Evolutionary conservation across 2,329 filamentous ascomycete genomes (phyloP), one percentile per base, ranked within the genome.

Genomic region (Dactylellina parvicollis): DNA sequence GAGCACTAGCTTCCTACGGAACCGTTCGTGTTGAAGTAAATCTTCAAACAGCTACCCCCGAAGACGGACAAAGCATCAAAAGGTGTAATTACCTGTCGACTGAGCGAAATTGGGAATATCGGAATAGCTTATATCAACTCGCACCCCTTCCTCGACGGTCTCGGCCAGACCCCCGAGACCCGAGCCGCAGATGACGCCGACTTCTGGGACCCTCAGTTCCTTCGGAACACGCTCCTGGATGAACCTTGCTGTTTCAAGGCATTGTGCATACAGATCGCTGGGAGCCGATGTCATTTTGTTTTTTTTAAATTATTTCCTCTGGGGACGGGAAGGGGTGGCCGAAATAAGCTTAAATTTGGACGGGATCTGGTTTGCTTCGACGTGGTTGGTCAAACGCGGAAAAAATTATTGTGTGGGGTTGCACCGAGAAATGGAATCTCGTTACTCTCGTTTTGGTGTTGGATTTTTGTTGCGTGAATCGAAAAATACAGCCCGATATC

Each of bases 111-210:
- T 83, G 8, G 87, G 87, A 76, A 89, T 87, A 47, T 84, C 82
- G 38, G 81, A 81, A 78, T 89, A 89, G 14, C 84, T 82, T 77
- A 86, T 84, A 77, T 86, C 85, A 62, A 84, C 81, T 64, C 82
- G 83, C 5, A 82, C 82, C 26, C 82, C 81, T 18, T 81, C 77
- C 56, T 86, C 81, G 47, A 89, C 83, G 2, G 85, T 86, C 65
- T 85, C 82, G 67, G 84, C 86, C 34, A 90, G 83, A 1, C 86
- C 87, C 40, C 87, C 87, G 7, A 90, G 80, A 2, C 88, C 87
- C 54, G 86, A 88, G 30, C 87, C 87, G 78, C 87, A 90, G 22
- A 89, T 84, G 64, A 90, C 87, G 38, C 86, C 88, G 73, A 89
- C 83, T 66, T 83, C 82, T 9, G 87, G 87, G 1, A 80, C 79